Base-by-base conservation (phyloP, 495 filamentous ascomycete species). In the Trichoderma orchidacearum region DNA sequence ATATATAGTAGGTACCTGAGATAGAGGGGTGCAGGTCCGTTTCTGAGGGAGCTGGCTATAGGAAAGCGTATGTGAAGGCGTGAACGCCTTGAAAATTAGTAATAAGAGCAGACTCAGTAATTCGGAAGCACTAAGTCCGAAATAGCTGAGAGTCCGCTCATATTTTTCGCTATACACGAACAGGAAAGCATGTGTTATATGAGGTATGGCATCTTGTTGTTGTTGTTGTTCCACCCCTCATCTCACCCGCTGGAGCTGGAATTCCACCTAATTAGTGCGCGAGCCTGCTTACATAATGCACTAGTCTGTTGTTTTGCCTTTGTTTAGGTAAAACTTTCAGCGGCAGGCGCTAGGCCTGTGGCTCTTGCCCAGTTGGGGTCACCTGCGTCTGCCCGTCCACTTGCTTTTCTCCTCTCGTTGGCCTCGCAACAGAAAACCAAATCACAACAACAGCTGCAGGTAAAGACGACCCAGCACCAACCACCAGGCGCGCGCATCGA, bases 351-450 rank as follows among this genome's bases (percentile, higher is more conserved):
- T n/a, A n/a, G n/a, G n/a, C n/a, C n/a, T n/a, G n/a, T n/a, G n/a
- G n/a, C n/a, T 48, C 41, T 27, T 48, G 41, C 41, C 41, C 41
- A 27, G 41, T 48, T 27, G 41, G 41, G 41, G 18, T 13, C 41
- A 11, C 41, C 41, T 48, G 41, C 41, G 41, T 48, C 41, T 48
- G 30, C 28, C 51, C 28, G 51, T 30, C 28, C n/a, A n/a, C n/a
- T n/a, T 30, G 28, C 28, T 17, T 25, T 53, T 53, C 27, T 53
- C 51, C 28, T 31, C 51, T 32, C 51, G 51, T 53, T 53, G 51
- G 51, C 51, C 51, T 53, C 51, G 51, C 51, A 53, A 53, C 51
- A 53, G 51, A 53, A 53, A 53, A 31, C 18, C 51, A 53, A 30
- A 53, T 21, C 51, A 32, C 28, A 53, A 53, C 51, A 53, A 53